Evolutionary conservation across 768 basidiomycete species (phyloP), one percentile per base, ranked within the genome.

Genomic region (Lactarius hatsudake): DNA sequence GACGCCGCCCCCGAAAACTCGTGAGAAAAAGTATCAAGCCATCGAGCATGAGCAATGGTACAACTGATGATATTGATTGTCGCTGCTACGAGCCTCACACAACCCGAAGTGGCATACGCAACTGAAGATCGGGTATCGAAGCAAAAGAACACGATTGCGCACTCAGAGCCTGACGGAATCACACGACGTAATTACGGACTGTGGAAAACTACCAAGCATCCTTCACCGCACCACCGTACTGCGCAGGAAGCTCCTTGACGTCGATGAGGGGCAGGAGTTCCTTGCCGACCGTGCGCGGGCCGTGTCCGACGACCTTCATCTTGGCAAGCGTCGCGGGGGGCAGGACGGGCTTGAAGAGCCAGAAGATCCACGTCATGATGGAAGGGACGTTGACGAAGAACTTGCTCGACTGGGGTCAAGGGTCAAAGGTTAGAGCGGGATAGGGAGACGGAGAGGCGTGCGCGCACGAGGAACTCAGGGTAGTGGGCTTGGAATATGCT

Each of bases 341-440:
- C 17, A 94, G 75, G 69, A 94, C 74, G 0, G 90, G 83, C 74
- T 88, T 93, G 81, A 93, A 93, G 26, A 79, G 67, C 91, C 91
- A 93, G 78, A 91, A 94, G 67, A 94, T 82, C 91, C 91, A 93
- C 48, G 86, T 83, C 71, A 93, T 80, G 65, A 90, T 72, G 2
- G 84, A 83, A 0, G 92, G 92, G 15, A 94, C 90, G 72, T 91
- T 91, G 73, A 94, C 81, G 73, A 94, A 93, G 78, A 87, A 90
- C 74, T 93, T 93, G 74, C 82, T 83, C 72, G 84, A 82, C 88
- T 90, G 69, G 26, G 17, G 5, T 15, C 20, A 18, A 23, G 38
- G 12, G 58, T 40, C 26, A 65, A 15, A 40, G 12, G 30, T 54
- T 38, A 60, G 36, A 23, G 12, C 23, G 23, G 9, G 30, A 28